Evolutionary conservation across 345 rosid genomes (phyloP), one percentile per base, ranked within the genome.

Genomic region (Eucalyptus camaldulensis): DNA sequence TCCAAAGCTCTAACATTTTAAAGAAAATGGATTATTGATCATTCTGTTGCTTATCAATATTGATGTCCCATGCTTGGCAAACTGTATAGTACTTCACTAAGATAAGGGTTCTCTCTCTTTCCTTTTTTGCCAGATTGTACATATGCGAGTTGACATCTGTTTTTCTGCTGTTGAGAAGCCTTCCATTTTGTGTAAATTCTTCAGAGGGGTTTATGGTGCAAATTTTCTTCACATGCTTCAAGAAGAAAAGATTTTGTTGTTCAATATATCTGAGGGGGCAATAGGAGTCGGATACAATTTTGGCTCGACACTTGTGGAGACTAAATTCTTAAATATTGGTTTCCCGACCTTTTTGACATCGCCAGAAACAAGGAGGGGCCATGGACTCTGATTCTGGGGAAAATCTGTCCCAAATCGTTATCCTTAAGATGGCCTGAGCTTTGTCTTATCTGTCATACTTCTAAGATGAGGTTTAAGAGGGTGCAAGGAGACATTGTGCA

Each of bases 101-200:
- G 0, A 10, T 72, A 67, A 67, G 40, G 15, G 37, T 31, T 15
- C 40, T 31, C 17, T 67, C 21, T 31, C 17, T 67, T 8, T 16
- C 8, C 19, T 67, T 33, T 67, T 31, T 15, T 8, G 43, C 43
- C 22, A 31, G 80, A 31, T 72, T 72, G 81, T 72, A 72, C 44
- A 10, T 33, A 0, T 72, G 44, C 2, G 0, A 72, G 81, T 72
- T 17, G 44, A 72, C 81, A 33, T 72, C 44, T 0, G 0, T 69
- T 69, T 69, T 69, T 69, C 25, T 5, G 44, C 24, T 72, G 44
- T 72, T 3, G 44, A 17, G 81, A 72, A 33, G 13, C 44, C 81
- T 33, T 72, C 44, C 81, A 33, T 72, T 33, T 10, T 8, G 44
- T 33, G 44, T 19, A 72, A 33, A 72, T 33, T 33, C 80, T 72